phyloP scores from a whole-genome alignment of 805 yeast genomes.

The Barnettozyma botsteinii region DNA sequence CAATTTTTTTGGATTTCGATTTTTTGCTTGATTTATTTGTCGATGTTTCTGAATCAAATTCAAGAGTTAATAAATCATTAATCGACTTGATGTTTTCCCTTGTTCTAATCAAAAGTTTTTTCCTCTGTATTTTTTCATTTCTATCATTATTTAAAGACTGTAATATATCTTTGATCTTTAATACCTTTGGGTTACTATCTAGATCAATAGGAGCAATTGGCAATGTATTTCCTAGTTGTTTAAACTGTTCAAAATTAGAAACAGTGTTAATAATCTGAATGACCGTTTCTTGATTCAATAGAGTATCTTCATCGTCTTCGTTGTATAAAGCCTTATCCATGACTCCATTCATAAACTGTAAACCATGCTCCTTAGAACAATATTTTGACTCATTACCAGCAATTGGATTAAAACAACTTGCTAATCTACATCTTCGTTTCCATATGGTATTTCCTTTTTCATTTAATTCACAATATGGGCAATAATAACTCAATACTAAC shows the following conservation, averaged over 20 bases:
- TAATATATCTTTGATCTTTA: conserved; percentile 1
- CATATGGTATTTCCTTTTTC: conserved; percentile 48
- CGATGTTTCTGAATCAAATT: conserved; percentile 1
- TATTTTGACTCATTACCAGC: conserved; percentile 50
- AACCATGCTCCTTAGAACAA: conserved; percentile 71
- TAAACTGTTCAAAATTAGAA: conserved; percentile 18
- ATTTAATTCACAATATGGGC: conserved; percentile 61
- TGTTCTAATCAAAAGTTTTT: conserved; percentile 16
- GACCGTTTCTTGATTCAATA: conserved; percentile 8
- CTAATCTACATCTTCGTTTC: conserved; percentile 70
- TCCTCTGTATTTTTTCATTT: conserved; percentile 9
- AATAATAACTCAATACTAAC: conserved; percentile 59
- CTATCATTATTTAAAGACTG: neutral
- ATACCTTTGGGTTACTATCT: conserved; percentile 11
- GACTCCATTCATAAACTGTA: conserved; percentile 11
- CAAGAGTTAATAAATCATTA: conserved; percentile 21
- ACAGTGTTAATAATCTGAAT: conserved; percentile 12
- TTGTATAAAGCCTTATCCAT: conserved; percentile 4
- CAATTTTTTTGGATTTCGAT: conserved; percentile 31
- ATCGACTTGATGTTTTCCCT: conserved; percentile 24
- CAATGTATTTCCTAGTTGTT: conserved; percentile 31
- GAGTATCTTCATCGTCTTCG: neutral
- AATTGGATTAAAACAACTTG: conserved; percentile 52
- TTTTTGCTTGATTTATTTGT: conserved; percentile 13
- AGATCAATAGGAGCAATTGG: conserved; percentile 37